These are phyloP conservation scores for Astrothelium subdiscretum DNA, from an alignment of 495 filamentous ascomycete species.

Conservation along the genomic window DNA sequence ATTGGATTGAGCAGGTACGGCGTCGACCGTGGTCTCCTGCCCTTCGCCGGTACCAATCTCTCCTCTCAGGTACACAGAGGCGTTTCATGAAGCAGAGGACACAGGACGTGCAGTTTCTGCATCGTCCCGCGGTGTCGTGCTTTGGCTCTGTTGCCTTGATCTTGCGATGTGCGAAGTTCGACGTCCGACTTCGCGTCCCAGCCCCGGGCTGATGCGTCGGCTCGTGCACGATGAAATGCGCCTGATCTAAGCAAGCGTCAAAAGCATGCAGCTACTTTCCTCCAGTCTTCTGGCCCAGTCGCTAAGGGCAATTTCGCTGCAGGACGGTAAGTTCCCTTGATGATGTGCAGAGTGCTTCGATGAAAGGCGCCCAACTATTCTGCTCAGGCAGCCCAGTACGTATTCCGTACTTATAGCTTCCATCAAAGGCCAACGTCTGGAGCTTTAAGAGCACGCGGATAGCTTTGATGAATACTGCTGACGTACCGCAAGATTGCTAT, in stretches of 20 bases:
- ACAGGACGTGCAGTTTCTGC: background rate
- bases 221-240: background rate
- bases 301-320: background rate
- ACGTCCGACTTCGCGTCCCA: background rate
- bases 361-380: background rate
- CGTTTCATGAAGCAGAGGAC: background rate
- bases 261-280: background rate
- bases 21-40: too few species aligned
- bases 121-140: constrained; percentile 2
- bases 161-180: background rate
- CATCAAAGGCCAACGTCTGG: background rate
- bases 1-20: background rate
- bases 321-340: background rate
- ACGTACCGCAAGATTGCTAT: too few species aligned
- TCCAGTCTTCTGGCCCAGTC: background rate
- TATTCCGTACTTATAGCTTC: background rate
- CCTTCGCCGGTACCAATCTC: background rate
- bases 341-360: background rate
- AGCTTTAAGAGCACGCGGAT: too few species aligned
- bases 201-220: background rate
- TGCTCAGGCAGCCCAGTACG: too few species aligned
- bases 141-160: background rate
- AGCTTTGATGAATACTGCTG: background rate
- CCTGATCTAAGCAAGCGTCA: background rate
- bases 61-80: background rate